Conservation (phyloP, 2,329 filamentous ascomycete genomes). For the Fusarium pininemorale region DNA sequence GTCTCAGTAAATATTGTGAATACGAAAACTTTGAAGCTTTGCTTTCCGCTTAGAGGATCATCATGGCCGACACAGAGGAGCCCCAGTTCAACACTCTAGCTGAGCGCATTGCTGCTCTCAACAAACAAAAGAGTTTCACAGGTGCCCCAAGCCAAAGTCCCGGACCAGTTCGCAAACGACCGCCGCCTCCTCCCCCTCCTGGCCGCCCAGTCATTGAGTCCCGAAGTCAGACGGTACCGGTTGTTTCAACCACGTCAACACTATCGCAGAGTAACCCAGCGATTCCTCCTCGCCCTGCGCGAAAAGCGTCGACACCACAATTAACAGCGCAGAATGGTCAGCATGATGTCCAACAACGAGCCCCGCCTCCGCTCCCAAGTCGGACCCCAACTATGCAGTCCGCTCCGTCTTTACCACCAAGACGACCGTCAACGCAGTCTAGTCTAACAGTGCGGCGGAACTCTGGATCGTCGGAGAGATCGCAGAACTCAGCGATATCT, state of each 20-base stretch:
- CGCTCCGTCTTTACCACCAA: conserved; percentile 60
- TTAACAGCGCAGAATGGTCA: conserved; percentile 12
- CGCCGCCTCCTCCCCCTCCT: conserved; percentile 52
- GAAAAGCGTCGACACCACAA: conserved; percentile 18
- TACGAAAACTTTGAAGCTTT: not conserved
- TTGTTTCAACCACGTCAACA: conserved; percentile 45
- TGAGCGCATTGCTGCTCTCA: conserved; percentile 71
- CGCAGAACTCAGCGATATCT: conserved; percentile 63
- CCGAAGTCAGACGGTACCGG: conserved; percentile 50
- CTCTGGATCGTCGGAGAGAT: conserved; percentile 67
- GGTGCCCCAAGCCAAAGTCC: conserved; percentile 47
- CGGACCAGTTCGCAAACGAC: conserved; percentile 54
- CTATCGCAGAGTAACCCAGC: conserved; percentile 23
- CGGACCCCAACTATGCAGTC: conserved; percentile 45
- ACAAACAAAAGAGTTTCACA: conserved; percentile 68
- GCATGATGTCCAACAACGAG: conserved; percentile 28
- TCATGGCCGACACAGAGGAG: conserved; percentile 70
- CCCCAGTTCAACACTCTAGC: conserved; percentile 68
- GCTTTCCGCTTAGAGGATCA: not conserved
- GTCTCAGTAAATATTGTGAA: not conserved
- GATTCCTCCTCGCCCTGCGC: conserved; percentile 34
- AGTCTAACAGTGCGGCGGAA: conserved; percentile 57
- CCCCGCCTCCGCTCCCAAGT: conserved; percentile 50
- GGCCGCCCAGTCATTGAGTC: conserved; percentile 51
- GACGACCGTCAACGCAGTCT: conserved; percentile 56